These are phyloP conservation scores for Colletotrichum salicis DNA, from an alignment of 2,329 filamentous ascomycete genomes.

Conservation along the genomic window DNA sequence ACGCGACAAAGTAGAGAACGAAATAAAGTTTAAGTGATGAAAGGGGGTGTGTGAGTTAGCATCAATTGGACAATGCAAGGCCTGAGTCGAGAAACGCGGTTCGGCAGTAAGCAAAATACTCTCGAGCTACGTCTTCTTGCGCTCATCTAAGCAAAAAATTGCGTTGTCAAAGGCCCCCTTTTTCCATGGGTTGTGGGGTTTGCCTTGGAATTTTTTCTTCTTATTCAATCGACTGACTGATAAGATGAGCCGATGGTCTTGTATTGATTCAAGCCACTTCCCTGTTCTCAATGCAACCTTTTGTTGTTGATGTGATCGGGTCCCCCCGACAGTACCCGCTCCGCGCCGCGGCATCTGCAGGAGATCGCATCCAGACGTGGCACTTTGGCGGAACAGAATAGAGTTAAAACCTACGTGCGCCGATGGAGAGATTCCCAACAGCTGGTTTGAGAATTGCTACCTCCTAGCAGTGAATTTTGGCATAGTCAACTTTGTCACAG, in stretches of 20 bases:
- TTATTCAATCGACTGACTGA: conserved; percentile 7
- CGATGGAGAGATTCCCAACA: too few relatives aligned
- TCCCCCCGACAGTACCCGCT: conserved; percentile 19
- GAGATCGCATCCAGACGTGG: conserved; percentile 11
- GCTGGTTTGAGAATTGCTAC: too few relatives aligned
- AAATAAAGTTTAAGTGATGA: conserved; percentile 2
- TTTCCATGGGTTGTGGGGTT: conserved; percentile 12
- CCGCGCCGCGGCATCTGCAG: conserved; percentile 5
- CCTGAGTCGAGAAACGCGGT: conserved; percentile 4
- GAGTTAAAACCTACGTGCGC: too few relatives aligned
- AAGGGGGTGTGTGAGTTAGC: conserved; percentile 9
- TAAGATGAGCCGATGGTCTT: conserved; percentile 24
- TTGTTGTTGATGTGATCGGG: conserved; percentile 12
- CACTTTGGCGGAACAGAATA: background rate
- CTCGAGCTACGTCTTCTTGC: conserved; percentile 1
- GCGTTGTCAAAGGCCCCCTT: conserved; percentile 19
- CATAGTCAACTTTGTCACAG: too few relatives aligned
- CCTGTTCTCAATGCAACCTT: conserved; percentile 25
- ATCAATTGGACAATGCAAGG: conserved; percentile 12
- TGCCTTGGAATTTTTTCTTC: background rate
- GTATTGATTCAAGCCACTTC: background rate
- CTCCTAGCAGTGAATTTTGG: too few relatives aligned
- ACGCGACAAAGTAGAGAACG: background rate
- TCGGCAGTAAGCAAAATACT: conserved; percentile 24
- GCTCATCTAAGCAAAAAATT: conserved; percentile 31